Percentiles rank a stretch among this genome's conserved stretches.
These are phyloP conservation scores for Hirsutella thompsonii DNA, from an alignment of 2,329 filamentous ascomycete genomes.

Conservation along the genomic window DNA sequence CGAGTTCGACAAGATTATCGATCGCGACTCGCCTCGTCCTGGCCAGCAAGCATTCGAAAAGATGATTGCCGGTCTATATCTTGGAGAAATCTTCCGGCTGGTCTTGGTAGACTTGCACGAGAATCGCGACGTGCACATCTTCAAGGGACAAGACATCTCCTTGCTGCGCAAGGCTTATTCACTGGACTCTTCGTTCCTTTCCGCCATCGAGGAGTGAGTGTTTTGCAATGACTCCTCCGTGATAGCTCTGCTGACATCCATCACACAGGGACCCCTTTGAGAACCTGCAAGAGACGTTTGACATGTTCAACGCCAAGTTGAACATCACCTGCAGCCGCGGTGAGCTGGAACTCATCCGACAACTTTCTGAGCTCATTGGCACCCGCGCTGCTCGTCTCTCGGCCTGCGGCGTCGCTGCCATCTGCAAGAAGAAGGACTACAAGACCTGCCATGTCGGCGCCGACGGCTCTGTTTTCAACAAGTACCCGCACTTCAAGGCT, in stretches of 20 bases:
- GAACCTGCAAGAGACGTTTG: constrained; percentile 80
- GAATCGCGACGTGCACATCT: constrained; percentile 61
- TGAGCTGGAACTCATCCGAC: constrained; percentile 81
- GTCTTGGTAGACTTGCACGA: constrained; percentile 78
- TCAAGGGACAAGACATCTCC: constrained; percentile 69
- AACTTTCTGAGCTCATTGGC: constrained; percentile 85
- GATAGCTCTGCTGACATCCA: constrained; percentile 5
- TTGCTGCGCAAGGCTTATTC: constrained; percentile 77
- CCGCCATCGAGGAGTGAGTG: constrained; percentile 78
- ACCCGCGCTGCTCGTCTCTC: constrained; percentile 88
- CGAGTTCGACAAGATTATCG: constrained; percentile 74
- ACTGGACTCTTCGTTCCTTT: constrained; percentile 86
- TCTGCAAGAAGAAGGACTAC: constrained; percentile 92
- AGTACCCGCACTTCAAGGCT: constrained; percentile 96
- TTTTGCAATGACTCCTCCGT: no score
- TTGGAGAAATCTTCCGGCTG: constrained; percentile 88
- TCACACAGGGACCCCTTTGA: constrained; percentile 69
- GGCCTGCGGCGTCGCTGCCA: constrained; percentile 87
- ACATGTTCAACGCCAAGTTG: constrained; percentile 69
- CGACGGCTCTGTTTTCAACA: constrained; percentile 96
- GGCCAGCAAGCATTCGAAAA: constrained; percentile 96
- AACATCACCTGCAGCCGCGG: constrained; percentile 56
- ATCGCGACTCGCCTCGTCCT: constrained; percentile 81
- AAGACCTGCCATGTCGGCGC: constrained; percentile 85
- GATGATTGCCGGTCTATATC: constrained; percentile 91